Base-by-base conservation (phyloP, 345 rosid species). In the Crucihimalaya himalaica region DNA sequence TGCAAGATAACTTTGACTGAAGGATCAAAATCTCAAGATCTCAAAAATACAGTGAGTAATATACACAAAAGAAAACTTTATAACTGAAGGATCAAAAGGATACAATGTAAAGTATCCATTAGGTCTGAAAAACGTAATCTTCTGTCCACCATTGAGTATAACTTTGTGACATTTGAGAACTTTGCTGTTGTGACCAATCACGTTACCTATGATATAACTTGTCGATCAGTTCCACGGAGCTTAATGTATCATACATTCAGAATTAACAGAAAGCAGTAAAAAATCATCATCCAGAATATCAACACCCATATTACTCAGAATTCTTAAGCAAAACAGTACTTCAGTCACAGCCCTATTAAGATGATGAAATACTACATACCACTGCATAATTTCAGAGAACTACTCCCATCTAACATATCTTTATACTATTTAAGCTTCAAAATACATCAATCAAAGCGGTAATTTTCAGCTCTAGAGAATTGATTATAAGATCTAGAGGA, bases 21-120 rank as follows among this genome's bases (percentile, higher is more conserved):
- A n/a, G n/a, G n/a, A n/a, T n/a, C n/a, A n/a, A n/a, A n/a, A n/a
- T n/a, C n/a, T n/a, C n/a, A n/a, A n/a, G n/a, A n/a, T n/a, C n/a
- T n/a, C n/a, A n/a, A n/a, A n/a, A n/a, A 46, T 23, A 43, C 0
- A 0, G 31, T 0, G 6, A 35, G 31, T 20, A 10, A 9, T 20
- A 18, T 47, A 47, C 9, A 47, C 13, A 19, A 20, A 19, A 48
- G 3, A 19, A 18, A 4, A 4, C 0, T 59, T 12, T 18, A 54
- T 31, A 58, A 19, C 0, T 20, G 46, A 32, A 48, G 18, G 11
- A 50, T 50, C 34, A 34, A 34, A 23, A 81, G 89, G 91, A 88
- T 89, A 89, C 96, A 92, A 92, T 50, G 96, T 86, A 75, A 89
- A 92, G 76, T 88, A 89, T 86, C 98, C 98, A 83, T 92, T 94